phyloP scores from a whole-genome alignment of 805 yeast species.

The Wickerhamomyces chambardii region DNA sequence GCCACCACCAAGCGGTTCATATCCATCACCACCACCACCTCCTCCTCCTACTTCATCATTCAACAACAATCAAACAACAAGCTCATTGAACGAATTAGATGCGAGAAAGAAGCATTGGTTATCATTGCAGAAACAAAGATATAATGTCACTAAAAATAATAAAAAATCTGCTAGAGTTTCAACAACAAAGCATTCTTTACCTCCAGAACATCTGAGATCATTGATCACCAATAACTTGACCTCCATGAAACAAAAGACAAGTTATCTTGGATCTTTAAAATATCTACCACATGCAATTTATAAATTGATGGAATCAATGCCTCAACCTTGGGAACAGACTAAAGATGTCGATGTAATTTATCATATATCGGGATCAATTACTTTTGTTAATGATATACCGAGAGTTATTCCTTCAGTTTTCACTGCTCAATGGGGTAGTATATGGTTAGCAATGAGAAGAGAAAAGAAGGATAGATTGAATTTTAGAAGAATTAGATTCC shows the following conservation, averaged over 20 bases:
- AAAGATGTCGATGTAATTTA: conserved; percentile 85
- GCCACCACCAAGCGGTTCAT: conserved; percentile 19
- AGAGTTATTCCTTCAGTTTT: conserved; percentile 89
- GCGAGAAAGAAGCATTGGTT: conserved; percentile 50
- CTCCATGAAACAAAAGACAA: conserved; percentile 71
- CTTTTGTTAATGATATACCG: conserved; percentile 90
- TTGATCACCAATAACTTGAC: conserved; percentile 78
- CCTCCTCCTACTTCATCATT: too few species aligned
- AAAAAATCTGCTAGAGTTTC: conserved; percentile 36
- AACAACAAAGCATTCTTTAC: conserved; percentile 69
- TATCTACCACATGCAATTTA: conserved; percentile 93
- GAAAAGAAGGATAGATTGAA: conserved; percentile 88
- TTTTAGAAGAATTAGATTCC: conserved; percentile 87
- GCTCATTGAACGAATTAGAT: conserved; percentile 22
- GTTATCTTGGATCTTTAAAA: conserved; percentile 85
- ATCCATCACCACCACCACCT: conserved; percentile 26
- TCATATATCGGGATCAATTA: conserved; percentile 88
- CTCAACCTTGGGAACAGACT: conserved; percentile 94
- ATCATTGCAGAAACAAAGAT: conserved; percentile 50
- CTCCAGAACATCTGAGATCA: conserved; percentile 87
- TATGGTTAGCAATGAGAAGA: conserved; percentile 89
- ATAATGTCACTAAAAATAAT: conserved; percentile 21
- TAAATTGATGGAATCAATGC: conserved; percentile 90
- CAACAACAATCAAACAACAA: conserved; percentile 12
- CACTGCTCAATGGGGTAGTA: conserved; percentile 90